Evolutionary conservation across 257 asterid species (phyloP), one percentile per base, ranked within the genome.

Genomic region (Echium plantagineum): DNA sequence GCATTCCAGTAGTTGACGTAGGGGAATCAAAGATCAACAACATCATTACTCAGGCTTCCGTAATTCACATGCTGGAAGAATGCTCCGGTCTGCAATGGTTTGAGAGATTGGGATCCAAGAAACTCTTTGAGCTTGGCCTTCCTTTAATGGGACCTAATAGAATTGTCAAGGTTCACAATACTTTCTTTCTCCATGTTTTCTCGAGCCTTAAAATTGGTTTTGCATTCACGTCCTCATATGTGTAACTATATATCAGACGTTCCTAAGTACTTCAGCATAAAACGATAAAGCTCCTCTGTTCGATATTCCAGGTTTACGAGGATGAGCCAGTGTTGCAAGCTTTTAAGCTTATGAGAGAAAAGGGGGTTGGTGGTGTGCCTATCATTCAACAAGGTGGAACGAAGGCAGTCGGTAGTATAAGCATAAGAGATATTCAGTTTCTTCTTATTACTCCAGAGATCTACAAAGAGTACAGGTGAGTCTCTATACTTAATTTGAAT

Each of bases 21-120:
- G 97, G 96, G 66, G 99, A 89, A 66, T 77, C 81, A 22, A 86
- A 70, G 77, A 76, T 93, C 28, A 94, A 86, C 69, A 93, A 79
- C 63, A 75, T 89, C 67, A 83, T 93, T 63, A 89, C 99, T 66
- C 99, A 93, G 66, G 77, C 96, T 19, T 94, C 99, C 28, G 99
- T 93, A 58, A 84, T 93, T 65, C 99, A 93, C 84, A 89, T 93
- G 99, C 85, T 93, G 5, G 80, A 81, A 68, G 99, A 93, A 74
- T 93, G 99, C 69, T 86, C 91, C 9, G 99, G 95, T 21, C 94
- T 89, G 70, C 97, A 81, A 59, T 93, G 99, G 99, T 93, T 93
- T 26, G 99, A 93, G 73, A 83, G 97, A 79, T 93, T 94, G 97
- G 97, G 99, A 56, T 77, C 94, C 4, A 93, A 86, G 54, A 89